Evolutionary conservation across 495 filamentous ascomycete genomes (phyloP), one percentile per base, ranked within the genome.

Genomic region (Penicillium silybi): DNA sequence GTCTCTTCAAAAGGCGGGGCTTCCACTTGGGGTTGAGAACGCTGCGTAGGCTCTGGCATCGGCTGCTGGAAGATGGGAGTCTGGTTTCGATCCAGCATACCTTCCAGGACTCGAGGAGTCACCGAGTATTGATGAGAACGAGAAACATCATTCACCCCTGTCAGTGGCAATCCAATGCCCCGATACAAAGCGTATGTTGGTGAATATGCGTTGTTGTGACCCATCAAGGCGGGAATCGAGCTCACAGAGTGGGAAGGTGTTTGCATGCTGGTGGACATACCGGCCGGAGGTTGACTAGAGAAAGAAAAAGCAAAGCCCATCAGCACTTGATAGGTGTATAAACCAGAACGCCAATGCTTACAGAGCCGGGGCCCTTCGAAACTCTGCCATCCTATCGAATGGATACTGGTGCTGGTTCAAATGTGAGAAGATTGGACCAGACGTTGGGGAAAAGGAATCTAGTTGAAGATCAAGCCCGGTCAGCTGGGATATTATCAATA

Each of bases 1-100:
- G 88, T 84, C 3, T 80, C 61, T 38, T 72, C 55, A 29, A 89
- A 81, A 19, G 86, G 85, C 4, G 86, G 74, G 4, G 67, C 67
- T 41, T 76, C 71, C 16, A 66, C 42, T 15, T 64, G 62, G 10
- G 65, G 27, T 27, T 66, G 63, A 13, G 65, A 53, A 6, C 71
- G 72, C 23, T 66, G 70, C 4, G 59, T 34, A 17, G 66, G 59
- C 17, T 75, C 72, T 20, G 68, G 47, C 29, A 68, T 56, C 1
- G 59, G 48, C 23, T 63, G 67, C 29, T 66, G 61, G 45, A 70
- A 66, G 25, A 71, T 34, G n/a, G 64, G 29, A 26, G 54, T 64
- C 18, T 65, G 63, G 27, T 59, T 52, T 18, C 71, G 64, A 37
- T 79, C 73, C 27, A 74, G 29, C 15, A 57, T 44, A 38, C 57